Base-by-base conservation (phyloP, 768 basidiomycete species). In the Xerocomellus intermedius region DNA sequence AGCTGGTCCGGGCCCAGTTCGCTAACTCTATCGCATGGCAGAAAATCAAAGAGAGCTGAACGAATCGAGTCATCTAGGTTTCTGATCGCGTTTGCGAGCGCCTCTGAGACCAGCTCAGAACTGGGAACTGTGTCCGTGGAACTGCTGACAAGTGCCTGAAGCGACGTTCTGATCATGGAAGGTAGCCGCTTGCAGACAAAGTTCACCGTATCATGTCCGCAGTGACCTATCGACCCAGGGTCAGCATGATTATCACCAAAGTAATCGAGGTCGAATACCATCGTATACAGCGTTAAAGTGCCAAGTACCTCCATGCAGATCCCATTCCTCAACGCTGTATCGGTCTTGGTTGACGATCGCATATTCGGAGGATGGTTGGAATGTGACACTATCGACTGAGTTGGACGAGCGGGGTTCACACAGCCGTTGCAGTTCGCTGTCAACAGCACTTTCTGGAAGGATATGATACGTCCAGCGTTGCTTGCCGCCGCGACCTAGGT, bases 401-500 rank as follows among this genome's bases (percentile, higher is more conserved):
- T 58, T 64, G 36, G 51, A 57, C 8, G 76, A 74, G 52, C 54
- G 60, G 4, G 79, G 73, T 41, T 68, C 60, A 21, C 77, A 74
- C 37, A 77, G 50, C 32, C 69, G 73, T 30, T 57, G 63, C 26
- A 83, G 58, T 64, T 81, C 76, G 12, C 64, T 51, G 21, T 75
- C 67, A 24, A 83, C 57, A 5, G 56, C 64, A 12, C 69, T 72
- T 54, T 82, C 78, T 16, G 69, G 48, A 24, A 83, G 73, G 26
- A 76, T 62, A 17, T 76, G 79, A 63, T 82, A 84, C 4, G 81
- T 77, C 82, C 82, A 84, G 35, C 76, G 75, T 33, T 77, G 76
- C 49, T 69, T 72, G 32, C 80, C 82, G 8, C 78, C 74, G 42
- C 74, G 75, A 58, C 82, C 82, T 63, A 83, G 77, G 65, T 83